Conservation (phyloP, 108 stramenopile species). For the Fistulifera pelliculosa region DNA sequence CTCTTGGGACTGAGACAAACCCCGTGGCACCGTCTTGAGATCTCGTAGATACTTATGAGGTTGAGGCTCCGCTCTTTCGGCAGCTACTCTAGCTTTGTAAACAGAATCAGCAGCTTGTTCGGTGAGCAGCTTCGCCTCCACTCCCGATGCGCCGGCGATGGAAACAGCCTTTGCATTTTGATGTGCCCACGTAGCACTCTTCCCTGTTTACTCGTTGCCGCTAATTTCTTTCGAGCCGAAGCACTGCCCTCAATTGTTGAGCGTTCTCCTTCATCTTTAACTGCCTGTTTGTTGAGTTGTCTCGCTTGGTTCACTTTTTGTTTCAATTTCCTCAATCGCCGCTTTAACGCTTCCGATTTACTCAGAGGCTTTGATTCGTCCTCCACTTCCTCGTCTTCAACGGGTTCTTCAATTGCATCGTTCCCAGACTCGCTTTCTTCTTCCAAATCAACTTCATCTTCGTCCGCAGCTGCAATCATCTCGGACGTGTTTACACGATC, state of each 20-base stretch:
- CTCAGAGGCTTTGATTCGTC: too few species aligned
- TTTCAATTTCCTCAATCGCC: conserved; percentile 31
- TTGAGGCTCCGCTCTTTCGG: conserved; percentile 76
- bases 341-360: too few species aligned
- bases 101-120: conserved; percentile 5
- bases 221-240: too few species aligned
- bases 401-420: not conserved
- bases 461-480: not conserved
- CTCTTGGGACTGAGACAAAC: conserved; percentile 9
- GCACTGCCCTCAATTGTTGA: too few species aligned
- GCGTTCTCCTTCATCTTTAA: conserved; percentile 50
- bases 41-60: conserved; percentile 73
- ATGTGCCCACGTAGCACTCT: not conserved
- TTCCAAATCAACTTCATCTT: not conserved
- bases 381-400: too few species aligned
- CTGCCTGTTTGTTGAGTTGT: conserved; percentile 70
- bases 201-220: not conserved
- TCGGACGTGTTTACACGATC: too few species aligned
- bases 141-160: not conserved
- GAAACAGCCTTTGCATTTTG: not conserved
- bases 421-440: not conserved
- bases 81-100: conserved; percentile 26
- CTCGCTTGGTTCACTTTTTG: conserved; percentile 86
- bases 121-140: not conserved
- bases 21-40: conserved; percentile 34